Evolutionary conservation across 139 green algal genomes (phyloP), one percentile per base, ranked within the genome.

Genomic region (Coelastrella sp.): DNA sequence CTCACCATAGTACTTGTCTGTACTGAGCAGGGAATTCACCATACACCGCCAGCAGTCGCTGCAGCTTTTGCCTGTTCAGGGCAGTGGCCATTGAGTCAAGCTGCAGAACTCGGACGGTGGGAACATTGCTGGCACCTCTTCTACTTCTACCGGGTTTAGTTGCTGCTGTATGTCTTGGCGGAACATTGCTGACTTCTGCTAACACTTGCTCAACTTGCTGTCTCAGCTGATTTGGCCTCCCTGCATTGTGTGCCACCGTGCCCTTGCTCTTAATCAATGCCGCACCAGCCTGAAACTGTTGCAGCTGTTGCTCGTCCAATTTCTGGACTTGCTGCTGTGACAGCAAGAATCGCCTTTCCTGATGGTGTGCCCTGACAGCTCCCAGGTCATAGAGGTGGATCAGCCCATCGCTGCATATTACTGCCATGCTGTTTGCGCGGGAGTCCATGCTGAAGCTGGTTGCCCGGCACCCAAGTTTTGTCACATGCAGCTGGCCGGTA

Each of bases 21-120:
- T 97, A 96, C 74, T 92, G 92, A n/a, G 89, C 76, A 7, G 95
- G 95, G 73, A 93, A 97, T 88, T 96, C 95, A 0, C 95, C 94
- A 66, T 93, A 95, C 25, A 93, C 90, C 65, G 93, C 74, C 84
- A 96, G 93, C 89, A 97, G 90, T 24, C 93, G 78, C 70, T 90
- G 82, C 83, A 96, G 91, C 72, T 88, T 91, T n/a, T 56, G 61
- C 65, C 87, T 89, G 91, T 91, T 93, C 56, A 96, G 70, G 6
- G 85, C 24, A 25, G 78, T 78, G 59, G 63, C 87, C 6, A 78
- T 8, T 58, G 14, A 19, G 25, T 78, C 87, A 22, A 91, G 6
- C 7, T 76, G 73, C 56, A 70, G 35, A 7, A 65, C 58, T 15
- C 17, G 60, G 72, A 89, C 8, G 11, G 17, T 25, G 57, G 84